A percentile compares a stretch with the other conserved stretches of the same genome.
Conservation (phyloP, 2,329 filamentous ascomycete genomes). For the Cercospora berteroae region DNA sequence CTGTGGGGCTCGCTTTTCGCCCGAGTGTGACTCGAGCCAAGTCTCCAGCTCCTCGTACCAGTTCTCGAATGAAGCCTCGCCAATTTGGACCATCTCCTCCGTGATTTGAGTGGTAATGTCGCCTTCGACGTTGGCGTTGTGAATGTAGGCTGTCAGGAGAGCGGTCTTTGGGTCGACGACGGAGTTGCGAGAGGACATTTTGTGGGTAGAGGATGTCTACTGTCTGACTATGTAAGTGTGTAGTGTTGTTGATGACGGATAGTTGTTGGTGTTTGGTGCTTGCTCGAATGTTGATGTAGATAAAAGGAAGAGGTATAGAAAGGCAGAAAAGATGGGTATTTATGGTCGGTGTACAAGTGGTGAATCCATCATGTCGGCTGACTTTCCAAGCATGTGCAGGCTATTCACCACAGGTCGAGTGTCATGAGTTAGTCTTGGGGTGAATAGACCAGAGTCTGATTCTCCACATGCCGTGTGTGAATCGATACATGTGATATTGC, state of each 20-base stretch:
- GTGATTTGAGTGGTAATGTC: background rate
- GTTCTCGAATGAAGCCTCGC: background rate
- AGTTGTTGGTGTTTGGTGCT: no score
- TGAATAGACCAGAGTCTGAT: no score
- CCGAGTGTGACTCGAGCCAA: background rate
- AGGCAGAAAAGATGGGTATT: background rate
- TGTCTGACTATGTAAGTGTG: no score
- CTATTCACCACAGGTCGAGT: background rate
- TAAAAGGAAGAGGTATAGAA: background rate
- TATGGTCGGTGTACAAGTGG: background rate
- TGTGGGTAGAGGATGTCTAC: background rate
- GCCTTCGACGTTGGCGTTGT: background rate
- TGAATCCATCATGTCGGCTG: background rate
- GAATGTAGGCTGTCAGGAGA: background rate
- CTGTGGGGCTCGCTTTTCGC: background rate
- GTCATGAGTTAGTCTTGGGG: background rate
- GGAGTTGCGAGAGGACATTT: background rate
- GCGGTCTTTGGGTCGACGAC: background rate
- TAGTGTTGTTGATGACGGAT: background rate
- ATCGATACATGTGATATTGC: background rate
- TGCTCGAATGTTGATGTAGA: background rate
- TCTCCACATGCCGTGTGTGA: background rate
- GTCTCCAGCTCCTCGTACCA: background rate
- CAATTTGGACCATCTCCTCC: background rate
- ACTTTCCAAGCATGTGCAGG: background rate